A percentile compares a stretch with the other conserved stretches of the same genome.
Conservation (phyloP, 2,329 filamentous ascomycete genomes). For the Calonectria henricotiae region DNA sequence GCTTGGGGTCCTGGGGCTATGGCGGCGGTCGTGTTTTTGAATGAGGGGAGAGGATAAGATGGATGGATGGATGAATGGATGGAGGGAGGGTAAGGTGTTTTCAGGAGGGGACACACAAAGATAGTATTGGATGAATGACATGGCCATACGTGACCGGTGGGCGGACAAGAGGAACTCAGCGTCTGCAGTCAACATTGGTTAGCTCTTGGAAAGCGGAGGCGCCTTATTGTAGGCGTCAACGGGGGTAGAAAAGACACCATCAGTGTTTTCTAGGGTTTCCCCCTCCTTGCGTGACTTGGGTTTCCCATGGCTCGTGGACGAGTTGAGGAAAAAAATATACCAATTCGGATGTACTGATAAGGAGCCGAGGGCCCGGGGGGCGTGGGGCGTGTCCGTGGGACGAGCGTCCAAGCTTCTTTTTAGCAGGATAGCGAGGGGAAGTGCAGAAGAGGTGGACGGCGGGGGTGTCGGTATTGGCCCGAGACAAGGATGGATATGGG, state of each 20-base stretch:
- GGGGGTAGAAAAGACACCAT: slow-evolving; percentile 49
- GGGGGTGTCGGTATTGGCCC: slow-evolving; percentile 27
- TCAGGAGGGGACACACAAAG: slow-evolving; percentile 13
- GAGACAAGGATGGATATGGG: slow-evolving; percentile 30
- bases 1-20: background rate
- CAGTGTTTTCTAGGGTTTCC: slow-evolving; percentile 21
- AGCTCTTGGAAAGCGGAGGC: slow-evolving; percentile 39
- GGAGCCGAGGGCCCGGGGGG: slow-evolving; percentile 47
- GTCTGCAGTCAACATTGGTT: slow-evolving; percentile 42
- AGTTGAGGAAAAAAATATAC: slow-evolving; percentile 40
- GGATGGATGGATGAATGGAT: slow-evolving; percentile 10
- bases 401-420: slow-evolving; percentile 27
- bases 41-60: background rate
- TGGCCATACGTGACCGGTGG: slow-evolving; percentile 31
- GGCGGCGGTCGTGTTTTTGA: background rate
- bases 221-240: slow-evolving; percentile 43
- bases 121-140: slow-evolving; percentile 35
- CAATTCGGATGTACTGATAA: slow-evolving; percentile 50
- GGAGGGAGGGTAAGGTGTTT: slow-evolving; percentile 27
- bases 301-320: slow-evolving; percentile 34
- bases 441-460: slow-evolving; percentile 15
- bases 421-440: slow-evolving; percentile 2
- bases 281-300: slow-evolving; percentile 12
- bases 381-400: slow-evolving; percentile 22
- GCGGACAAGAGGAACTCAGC: slow-evolving; percentile 31